A percentile compares a stretch with the other conserved stretches of the same genome.
Evolutionary conservation across 2,329 filamentous ascomycete species (phyloP).

Genomic region (Lecanicillium sp.): DNA sequence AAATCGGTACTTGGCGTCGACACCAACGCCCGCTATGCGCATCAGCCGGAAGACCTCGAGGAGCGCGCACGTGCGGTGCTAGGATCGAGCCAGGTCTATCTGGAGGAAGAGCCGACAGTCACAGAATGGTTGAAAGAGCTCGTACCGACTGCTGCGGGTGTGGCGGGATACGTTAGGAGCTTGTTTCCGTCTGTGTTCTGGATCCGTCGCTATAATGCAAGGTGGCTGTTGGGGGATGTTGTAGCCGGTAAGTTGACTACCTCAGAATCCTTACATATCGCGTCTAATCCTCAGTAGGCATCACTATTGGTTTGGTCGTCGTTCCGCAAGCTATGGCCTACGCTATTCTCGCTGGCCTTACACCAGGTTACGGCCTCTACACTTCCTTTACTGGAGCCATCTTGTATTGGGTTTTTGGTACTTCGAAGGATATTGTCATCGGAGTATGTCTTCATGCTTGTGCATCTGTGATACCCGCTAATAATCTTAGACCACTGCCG

Average conservation of each 20-base stretch:
- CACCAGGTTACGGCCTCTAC: constrained; percentile 67
- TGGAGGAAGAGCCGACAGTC: constrained; percentile 63
- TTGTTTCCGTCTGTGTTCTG: constrained; percentile 63
- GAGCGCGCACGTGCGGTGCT: constrained; percentile 22
- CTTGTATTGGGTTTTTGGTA: constrained; percentile 79
- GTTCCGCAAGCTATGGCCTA: constrained; percentile 80
- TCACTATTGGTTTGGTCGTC: constrained; percentile 60
- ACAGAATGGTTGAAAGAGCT: constrained; percentile 54
- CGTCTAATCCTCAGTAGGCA: no score
- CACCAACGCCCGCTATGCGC: constrained; percentile 23
- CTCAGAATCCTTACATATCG: not conserved
- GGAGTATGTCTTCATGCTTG: constrained; percentile 37
- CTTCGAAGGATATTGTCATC: constrained; percentile 80
- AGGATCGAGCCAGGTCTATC: constrained; percentile 27
- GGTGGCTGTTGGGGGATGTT: constrained; percentile 68
- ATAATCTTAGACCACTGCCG: constrained; percentile 45
- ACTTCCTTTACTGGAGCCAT: constrained; percentile 77
- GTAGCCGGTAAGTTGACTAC: constrained; percentile 53
- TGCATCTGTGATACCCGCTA: not conserved
- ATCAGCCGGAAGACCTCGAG: constrained; percentile 22
- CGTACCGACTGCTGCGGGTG: constrained; percentile 41
- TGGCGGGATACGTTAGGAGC: constrained; percentile 43
- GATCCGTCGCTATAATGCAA: constrained; percentile 64
- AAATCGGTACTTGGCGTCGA: constrained; percentile 28
- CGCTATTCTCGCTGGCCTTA: constrained; percentile 62